Base-by-base conservation (phyloP, 2,329 filamentous ascomycete genomes). In the Beauveria pseudobassiana region DNA sequence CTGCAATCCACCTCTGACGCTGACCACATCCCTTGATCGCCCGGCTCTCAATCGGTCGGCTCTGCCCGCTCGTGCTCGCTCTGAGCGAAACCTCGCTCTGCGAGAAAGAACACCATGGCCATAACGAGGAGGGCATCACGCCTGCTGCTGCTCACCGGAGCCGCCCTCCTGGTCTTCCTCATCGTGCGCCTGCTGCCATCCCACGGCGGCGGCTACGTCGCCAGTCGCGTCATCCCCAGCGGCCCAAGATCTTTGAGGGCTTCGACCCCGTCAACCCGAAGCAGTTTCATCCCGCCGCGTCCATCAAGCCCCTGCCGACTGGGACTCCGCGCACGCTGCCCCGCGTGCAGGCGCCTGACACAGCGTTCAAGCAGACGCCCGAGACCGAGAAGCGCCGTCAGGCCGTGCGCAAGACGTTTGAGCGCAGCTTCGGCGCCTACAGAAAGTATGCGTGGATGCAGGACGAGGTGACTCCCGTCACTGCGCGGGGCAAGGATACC, bases 381-480 rank as follows among this genome's bases (percentile, higher is more conserved):
- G 48, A 67, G 64, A 69, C 69, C 58, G 69, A 72, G 57, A 68
- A 72, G 62, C 74, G 78, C 40, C 68, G 76, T 45, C 65, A 69
- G 16, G 78, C 78, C 24, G 78, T 86, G 56, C 78, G 75, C 65
- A 75, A 76, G 54, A 79, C 76, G 65, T 85, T 85, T 65, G 64
- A 75, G 50, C 82, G 82, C 67, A 80, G 80, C 63, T 88, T 85
- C 83, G 69, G 72, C 9, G 82, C 81, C 16, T 89, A 89, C 71
- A 84, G 80, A 67, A 76, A 78, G 56, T 71, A 82, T 65, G 86
- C 86, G 0, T 88, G 85, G 84, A 77, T 82, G 69, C 78, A 81
- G 59, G 85, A 88, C 70, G 86, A 87, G 70, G 74, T 88, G 49
- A 77, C 77, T 20, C 86, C 86, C 3, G 65, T 87, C 24, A 78